phyloP scores from a whole-genome alignment of 805 yeast species.

The Debaryomyces hansenii region DNA sequence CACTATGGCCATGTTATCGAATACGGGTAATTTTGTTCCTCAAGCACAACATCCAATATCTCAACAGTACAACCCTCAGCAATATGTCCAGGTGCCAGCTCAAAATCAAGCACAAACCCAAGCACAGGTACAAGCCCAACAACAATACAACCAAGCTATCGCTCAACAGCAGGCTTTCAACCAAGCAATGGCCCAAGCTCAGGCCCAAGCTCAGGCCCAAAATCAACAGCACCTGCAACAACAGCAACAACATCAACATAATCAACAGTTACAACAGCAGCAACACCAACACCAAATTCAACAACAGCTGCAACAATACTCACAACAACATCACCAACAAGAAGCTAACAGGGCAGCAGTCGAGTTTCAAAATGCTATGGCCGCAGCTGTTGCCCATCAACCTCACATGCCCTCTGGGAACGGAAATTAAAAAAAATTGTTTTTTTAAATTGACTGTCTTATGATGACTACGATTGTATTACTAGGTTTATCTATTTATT shows the following conservation, averaged over 20 bases:
- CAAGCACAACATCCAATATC: slow-evolving; percentile 5
- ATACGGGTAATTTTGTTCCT: slow-evolving; percentile 2
- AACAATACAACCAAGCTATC: slow-evolving; percentile 16
- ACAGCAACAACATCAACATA: slow-evolving; percentile 12
- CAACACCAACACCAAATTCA: slow-evolving; percentile 10
- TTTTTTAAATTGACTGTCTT: neutral
- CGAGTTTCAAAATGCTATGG: slow-evolving; percentile 13
- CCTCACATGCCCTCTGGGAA: slow-evolving; percentile 8
- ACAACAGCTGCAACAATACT: slow-evolving; percentile 9
- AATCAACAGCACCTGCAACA: slow-evolving; percentile 6
- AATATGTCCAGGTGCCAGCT: slow-evolving; percentile 4
- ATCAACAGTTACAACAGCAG: slow-evolving; percentile 7
- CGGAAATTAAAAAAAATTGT: slow-evolving; percentile 4
- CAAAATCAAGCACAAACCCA: neutral
- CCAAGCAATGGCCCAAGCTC: slow-evolving; percentile 19
- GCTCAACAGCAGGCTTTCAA: slow-evolving; percentile 21
- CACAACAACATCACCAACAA: slow-evolving; percentile 10
- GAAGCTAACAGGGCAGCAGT: slow-evolving; percentile 7
- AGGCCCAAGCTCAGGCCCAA: slow-evolving; percentile 9
- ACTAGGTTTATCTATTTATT: too few species aligned
- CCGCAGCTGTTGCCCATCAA: slow-evolving; percentile 10
- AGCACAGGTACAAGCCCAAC: slow-evolving; percentile 2
- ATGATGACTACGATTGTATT: too few species aligned
- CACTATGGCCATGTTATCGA: slow-evolving; percentile 7
- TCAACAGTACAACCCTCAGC: slow-evolving; percentile 7